These are phyloP conservation scores for Nannizziopsis arthrosporioides DNA, from an alignment of 2,329 filamentous ascomycete genomes.

Conservation along the genomic window DNA sequence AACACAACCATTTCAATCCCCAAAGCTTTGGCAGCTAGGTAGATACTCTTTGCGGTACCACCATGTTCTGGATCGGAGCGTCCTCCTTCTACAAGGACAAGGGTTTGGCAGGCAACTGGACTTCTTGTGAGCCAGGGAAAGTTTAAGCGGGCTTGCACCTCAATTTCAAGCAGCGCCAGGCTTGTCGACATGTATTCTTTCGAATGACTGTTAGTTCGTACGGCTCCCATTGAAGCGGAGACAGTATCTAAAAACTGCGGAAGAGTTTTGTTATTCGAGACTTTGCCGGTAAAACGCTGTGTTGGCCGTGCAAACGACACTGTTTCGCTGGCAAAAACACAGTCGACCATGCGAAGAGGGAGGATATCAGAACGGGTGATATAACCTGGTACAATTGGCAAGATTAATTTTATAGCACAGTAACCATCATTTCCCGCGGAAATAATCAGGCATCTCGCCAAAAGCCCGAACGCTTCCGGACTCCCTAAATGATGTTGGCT, in stretches of 20 bases:
- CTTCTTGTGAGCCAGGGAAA: slow-evolving; percentile 15
- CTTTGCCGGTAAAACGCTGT: not conserved
- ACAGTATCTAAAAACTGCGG: not conserved
- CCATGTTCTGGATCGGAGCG: not conserved
- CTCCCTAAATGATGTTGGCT: too few species aligned
- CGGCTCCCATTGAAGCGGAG: not conserved
- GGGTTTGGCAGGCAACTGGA: not conserved
- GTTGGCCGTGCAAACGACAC: slow-evolving; percentile 6
- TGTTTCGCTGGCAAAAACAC: slow-evolving; percentile 3
- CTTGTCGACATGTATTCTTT: too few species aligned
- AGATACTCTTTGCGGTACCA: not conserved
- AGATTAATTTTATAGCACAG: not conserved
- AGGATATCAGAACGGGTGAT: slow-evolving; percentile 12
- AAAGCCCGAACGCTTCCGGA: too few species aligned
- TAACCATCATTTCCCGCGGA: too few species aligned
- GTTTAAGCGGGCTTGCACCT: slow-evolving; percentile 17
- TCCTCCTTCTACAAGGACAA: slow-evolving; percentile 11
- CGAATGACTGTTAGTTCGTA: not conserved
- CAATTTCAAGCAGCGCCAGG: slow-evolving; percentile 9
- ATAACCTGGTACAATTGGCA: slow-evolving; percentile 7
- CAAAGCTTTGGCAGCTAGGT: slow-evolving; percentile 24
- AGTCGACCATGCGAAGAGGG: slow-evolving; percentile 8
- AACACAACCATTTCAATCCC: slow-evolving; percentile 30
- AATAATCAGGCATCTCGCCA: too few species aligned
- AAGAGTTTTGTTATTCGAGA: not conserved